Base-by-base conservation (phyloP, 441 rosid genomes). In the Brassica hybrid region DNA sequence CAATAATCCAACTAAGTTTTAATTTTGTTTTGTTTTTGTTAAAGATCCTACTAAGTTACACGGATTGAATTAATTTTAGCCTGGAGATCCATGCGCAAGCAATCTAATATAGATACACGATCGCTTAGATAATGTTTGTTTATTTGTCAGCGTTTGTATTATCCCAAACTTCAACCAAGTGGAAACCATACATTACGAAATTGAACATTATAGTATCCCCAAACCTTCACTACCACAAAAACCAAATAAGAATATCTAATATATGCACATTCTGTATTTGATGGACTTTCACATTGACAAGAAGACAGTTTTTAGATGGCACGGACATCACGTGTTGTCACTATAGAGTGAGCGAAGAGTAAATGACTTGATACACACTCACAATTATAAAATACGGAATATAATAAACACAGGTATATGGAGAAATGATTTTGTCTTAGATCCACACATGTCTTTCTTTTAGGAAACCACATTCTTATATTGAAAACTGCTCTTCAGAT, bases 291-390 rank as follows among this genome's bases (percentile, higher is more conserved):
- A 76, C 21, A 69, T 36, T 69, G 43, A 69, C 41, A 16, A 61
- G 13, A 54, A 30, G 16, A 63, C 25, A 12, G 60, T 16, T 12
- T 61, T 25, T 64, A 23, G 48, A 43, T 25, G 50, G 72, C 81
- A 66, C 68, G 76, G 68, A 58, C 68, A 65, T 66, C 73, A 66
- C 73, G 73, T 77, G 81, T 32, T 72, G 63, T 36, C 73, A 48
- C 67, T 77, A 66, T 43, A 77, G 32, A 59, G 76, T 48, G 45
- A 70, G 7, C 45, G 76, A 63, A 73, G 70, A 43, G 67, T 72
- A 61, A 71, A 43, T 72, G 69, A 72, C 69, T 61, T 72, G 69
- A 62, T 11, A 50, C 62, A 50, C 69, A 73, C 62, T 73, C 52
- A 73, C 76, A 63, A 73, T 27, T 50, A 76, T 14, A 50, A 71